These are phyloP conservation scores for Crataegus laevigata DNA, from an alignment of 306 rosid genomes.

Conservation along the genomic window DNA sequence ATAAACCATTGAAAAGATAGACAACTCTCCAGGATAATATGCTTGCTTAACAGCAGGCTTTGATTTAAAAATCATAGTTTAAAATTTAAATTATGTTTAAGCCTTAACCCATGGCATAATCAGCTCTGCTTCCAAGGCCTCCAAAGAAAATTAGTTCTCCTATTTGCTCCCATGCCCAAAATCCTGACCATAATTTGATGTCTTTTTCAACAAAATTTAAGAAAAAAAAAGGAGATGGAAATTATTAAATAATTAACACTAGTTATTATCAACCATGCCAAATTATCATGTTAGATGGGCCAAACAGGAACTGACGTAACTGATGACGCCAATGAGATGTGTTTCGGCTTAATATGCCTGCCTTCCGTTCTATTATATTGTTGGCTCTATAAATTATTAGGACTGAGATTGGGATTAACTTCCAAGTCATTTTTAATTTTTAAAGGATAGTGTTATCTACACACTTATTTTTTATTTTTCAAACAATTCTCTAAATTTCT, in stretches of 20 bases:
- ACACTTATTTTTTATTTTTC: too few relatives aligned
- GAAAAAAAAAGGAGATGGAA: not conserved
- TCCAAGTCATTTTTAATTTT: not conserved
- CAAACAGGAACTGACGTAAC: not conserved
- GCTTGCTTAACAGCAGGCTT: not conserved
- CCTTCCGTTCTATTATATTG: not conserved
- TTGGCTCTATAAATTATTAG: not conserved
- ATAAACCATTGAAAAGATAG: constrained; percentile 5
- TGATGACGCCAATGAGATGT: not conserved
- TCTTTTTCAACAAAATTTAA: not conserved
- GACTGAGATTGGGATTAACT: constrained; percentile 9
- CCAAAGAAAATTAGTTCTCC: not conserved
- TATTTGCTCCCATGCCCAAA: not conserved
- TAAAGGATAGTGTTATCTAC: too few relatives aligned
- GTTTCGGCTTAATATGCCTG: not conserved
- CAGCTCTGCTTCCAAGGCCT: not conserved
- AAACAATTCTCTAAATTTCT: too few relatives aligned
- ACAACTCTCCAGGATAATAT: not conserved
- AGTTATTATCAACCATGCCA: constrained; percentile 9
- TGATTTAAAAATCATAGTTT: not conserved
- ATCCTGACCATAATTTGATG: not conserved
- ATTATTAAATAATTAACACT: not conserved
- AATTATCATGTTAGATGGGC: constrained; percentile 23
- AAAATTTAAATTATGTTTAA: not conserved
- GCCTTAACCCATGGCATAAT: constrained; percentile 5